A percentile compares a stretch with the other conserved stretches of the same genome.
Evolutionary conservation across 371 early-diverging fungal genomes (phyloP).

Genomic region (Mortierella sp.): DNA sequence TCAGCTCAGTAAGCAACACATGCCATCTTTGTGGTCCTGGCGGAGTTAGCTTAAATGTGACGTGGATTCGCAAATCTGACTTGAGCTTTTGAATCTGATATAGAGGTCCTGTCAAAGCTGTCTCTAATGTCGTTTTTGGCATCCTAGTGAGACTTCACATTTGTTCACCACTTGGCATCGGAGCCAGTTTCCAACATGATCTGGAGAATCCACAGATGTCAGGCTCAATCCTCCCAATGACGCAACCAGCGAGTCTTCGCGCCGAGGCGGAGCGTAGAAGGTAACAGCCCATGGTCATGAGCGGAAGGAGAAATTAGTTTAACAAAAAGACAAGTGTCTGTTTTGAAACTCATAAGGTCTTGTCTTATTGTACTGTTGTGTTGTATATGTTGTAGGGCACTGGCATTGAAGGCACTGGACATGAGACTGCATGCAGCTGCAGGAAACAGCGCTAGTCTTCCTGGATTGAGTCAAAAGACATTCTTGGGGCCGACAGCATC

Average conservation of each 20-base stretch:
- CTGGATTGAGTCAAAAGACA: slow-evolving; percentile 20
- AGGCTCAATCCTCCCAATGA: slow-evolving; percentile 40
- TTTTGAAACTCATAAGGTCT: background rate
- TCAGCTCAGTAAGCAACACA: slow-evolving; percentile 77
- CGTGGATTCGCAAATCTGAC: background rate
- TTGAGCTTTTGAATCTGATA: background rate
- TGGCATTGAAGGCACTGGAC: slow-evolving; percentile 74
- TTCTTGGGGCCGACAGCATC: slow-evolving; percentile 28
- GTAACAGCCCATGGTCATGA: slow-evolving; percentile 21
- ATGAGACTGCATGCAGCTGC: slow-evolving; percentile 61
- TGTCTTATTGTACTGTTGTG: too few relatives aligned
- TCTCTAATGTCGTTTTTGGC: slow-evolving; percentile 63
- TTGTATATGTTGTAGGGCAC: slow-evolving; percentile 55
- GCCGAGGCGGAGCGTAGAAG: slow-evolving; percentile 75
- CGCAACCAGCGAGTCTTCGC: slow-evolving; percentile 65
- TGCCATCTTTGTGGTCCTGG: too few relatives aligned
- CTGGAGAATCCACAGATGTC: slow-evolving; percentile 55
- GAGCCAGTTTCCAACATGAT: slow-evolving; percentile 55
- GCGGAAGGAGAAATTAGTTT: background rate
- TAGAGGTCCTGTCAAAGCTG: slow-evolving; percentile 62
- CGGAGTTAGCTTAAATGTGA: too few relatives aligned
- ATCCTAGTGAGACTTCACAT: slow-evolving; percentile 60
- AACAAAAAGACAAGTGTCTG: too few relatives aligned
- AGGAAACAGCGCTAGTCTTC: slow-evolving; percentile 27
- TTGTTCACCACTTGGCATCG: slow-evolving; percentile 59